Percentiles rank a stretch among this genome's conserved stretches.
phyloP scores from a whole-genome alignment of 805 yeast species.

The Cyberlindnera americana region DNA sequence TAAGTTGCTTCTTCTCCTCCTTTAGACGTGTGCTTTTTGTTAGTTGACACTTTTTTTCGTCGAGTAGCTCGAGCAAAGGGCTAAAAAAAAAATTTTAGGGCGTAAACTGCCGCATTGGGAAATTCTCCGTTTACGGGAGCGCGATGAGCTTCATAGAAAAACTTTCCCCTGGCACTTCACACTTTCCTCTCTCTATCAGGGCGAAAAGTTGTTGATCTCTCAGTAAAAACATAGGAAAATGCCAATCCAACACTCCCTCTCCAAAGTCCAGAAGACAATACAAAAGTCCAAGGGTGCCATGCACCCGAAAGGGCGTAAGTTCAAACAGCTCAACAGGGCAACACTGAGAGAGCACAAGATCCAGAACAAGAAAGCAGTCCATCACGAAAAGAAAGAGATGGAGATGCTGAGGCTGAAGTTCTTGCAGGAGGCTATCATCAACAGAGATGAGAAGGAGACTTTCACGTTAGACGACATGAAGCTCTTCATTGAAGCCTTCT shows the following conservation, averaged over 20 bases:
- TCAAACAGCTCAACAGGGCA: slow-evolving; percentile 81
- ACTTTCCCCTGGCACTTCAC: neutral
- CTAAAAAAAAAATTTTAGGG: no score
- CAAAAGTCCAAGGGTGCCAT: slow-evolving; percentile 52
- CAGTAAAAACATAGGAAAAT: slow-evolving; percentile 23
- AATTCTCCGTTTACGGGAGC: no score
- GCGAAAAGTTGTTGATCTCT: no score
- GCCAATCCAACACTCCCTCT: slow-evolving; percentile 68
- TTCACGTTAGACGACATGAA: slow-evolving; percentile 60
- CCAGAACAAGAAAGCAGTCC: slow-evolving; percentile 52
- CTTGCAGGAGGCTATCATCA: slow-evolving; percentile 54
- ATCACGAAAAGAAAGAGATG: slow-evolving; percentile 54
- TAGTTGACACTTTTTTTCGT: no score
- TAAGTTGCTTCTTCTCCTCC: neutral
- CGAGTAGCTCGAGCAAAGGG: no score
- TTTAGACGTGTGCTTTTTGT: neutral
- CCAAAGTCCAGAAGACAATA: slow-evolving; percentile 60
- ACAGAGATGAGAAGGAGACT: slow-evolving; percentile 35
- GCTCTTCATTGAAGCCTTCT: slow-evolving; percentile 54
- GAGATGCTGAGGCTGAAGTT: slow-evolving; percentile 57
- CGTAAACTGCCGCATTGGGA: no score
- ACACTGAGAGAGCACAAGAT: slow-evolving; percentile 77
- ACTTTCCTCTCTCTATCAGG: no score
- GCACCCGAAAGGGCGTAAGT: slow-evolving; percentile 89
- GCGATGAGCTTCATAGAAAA: neutral